Base-by-base conservation (phyloP, 495 filamentous ascomycete species). In the Penicillium goetzii region DNA sequence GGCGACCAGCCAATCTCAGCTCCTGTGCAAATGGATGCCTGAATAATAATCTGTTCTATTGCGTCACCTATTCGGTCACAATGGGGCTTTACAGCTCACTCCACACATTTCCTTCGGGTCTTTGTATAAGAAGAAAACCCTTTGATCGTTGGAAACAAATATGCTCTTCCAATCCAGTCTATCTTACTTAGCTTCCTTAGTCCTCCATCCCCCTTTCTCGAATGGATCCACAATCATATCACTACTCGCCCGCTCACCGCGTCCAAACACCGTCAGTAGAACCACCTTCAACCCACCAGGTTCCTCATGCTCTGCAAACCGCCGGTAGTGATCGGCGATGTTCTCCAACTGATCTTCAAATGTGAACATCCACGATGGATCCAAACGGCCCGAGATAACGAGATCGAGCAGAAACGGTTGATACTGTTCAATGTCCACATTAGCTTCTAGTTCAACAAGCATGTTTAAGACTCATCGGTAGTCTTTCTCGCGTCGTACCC, bases 311-410 rank as follows among this genome's bases (percentile, higher is more conserved):
- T 60, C 60, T 3, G 69, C 60, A 56, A 67, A 68, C 11, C 58
- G 57, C 26, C 54, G 45, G 47, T 74, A 72, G 23, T 68, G 54
- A 15, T 72, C 67, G 2, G 62, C 60, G 40, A 74, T 70, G 26
- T 70, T 72, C 56, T 74, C 72, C 36, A 72, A 70, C 14, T 68
- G 65, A 23, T 74, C 71, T 21, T 67, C 67, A 25, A 65, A 67
- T 2, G 69, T 74, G 62, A 75, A 75, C 60, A 72, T 68, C 66
- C 69, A 75, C 6, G 73, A 74, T 0, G 73, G 69, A 32, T 75
- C 69, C 10, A 71, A 49, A 54, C 65, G 65, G 0, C 67, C 71
- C 25, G 73, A 23, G 11, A 71, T 49, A 4, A 66, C 65, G 17
- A 75, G 59, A 11, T 74, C 55, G 40, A 75, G 63, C 2, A 75